Conservation (phyloP, 139 green algal genomes). For the Coelastrella sp. region DNA sequence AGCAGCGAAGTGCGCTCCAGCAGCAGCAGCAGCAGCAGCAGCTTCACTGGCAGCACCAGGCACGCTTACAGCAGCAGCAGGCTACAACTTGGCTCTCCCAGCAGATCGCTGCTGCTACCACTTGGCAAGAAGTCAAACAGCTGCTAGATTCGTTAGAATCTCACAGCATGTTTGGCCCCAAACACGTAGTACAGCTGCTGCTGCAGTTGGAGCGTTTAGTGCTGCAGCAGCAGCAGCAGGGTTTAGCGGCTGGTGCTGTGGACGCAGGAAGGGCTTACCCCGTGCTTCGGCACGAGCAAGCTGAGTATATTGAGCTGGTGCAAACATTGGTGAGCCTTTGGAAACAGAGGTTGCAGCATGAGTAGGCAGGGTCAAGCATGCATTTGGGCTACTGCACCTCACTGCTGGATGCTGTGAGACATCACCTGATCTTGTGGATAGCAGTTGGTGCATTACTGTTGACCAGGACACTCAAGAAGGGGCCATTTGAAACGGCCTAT, state of each 20-base stretch:
- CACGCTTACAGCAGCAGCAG: constrained; percentile 5
- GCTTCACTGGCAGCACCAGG: constrained; percentile 10
- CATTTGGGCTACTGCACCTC: too few species aligned
- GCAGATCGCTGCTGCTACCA: background rate
- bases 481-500: too few species aligned
- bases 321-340: constrained; percentile 8
- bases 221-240: background rate
- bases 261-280: background rate
- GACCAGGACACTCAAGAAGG: too few species aligned
- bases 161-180: background rate
- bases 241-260: background rate
- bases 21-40: constrained; percentile 18
- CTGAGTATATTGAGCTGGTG: constrained; percentile 14
- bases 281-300: constrained; percentile 6
- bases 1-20: background rate
- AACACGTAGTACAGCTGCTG: constrained; percentile 22
- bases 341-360: too few species aligned
- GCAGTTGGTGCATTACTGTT: too few species aligned
- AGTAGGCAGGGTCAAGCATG: too few species aligned
- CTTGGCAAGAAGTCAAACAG: background rate
- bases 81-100: background rate
- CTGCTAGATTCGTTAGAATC: background rate
- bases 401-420: too few species aligned
- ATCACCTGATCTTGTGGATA: too few species aligned
- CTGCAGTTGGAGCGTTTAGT: constrained; percentile 7